These are phyloP conservation scores for Metarhizium guizhouense DNA, from an alignment of 2,329 filamentous ascomycete genomes.

Conservation along the genomic window DNA sequence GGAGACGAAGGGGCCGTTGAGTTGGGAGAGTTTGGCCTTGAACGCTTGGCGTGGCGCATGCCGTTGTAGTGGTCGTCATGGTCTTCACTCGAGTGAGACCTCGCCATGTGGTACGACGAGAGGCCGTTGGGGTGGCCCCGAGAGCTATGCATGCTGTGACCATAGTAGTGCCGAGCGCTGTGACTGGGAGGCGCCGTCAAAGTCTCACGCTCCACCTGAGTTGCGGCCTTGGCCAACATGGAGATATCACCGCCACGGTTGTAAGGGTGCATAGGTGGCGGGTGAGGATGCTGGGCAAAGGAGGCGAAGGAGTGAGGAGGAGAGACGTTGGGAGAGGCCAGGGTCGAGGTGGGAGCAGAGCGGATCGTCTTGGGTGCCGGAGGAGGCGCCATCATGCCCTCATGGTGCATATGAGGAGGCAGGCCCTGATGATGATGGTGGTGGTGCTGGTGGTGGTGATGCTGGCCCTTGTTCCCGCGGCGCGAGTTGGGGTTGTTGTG, in stretches of 20 bases:
- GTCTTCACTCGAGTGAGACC: conserved; percentile 72
- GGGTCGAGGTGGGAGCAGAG: conserved; percentile 77
- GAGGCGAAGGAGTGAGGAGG: conserved; percentile 82
- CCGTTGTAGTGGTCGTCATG: conserved; percentile 68
- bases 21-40: conserved; percentile 85
- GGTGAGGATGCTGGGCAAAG: conserved; percentile 47
- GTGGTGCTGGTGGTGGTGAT: conserved; percentile 27
- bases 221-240: conserved; percentile 51
- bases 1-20: conserved; percentile 94
- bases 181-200: conserved; percentile 31
- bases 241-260: conserved; percentile 45
- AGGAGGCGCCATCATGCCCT: conserved; percentile 71
- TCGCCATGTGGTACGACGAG: conserved; percentile 88
- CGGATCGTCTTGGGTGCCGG: conserved; percentile 69
- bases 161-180: conserved; percentile 41
- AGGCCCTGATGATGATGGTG: conserved; percentile 27
- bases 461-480: conserved; percentile 72
- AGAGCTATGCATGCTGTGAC: conserved; percentile 36
- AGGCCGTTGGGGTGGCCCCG: conserved; percentile 64
- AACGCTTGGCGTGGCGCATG: conserved; percentile 73
- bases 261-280: conserved; percentile 36
- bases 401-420: conserved; percentile 36
- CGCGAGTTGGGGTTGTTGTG: conserved; percentile 98
- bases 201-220: conserved; percentile 53
- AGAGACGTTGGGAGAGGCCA: conserved; percentile 91